A percentile compares a stretch with the other conserved stretches of the same genome.
Conservation (phyloP, 441 rosid species). For the Populus hybrid region DNA sequence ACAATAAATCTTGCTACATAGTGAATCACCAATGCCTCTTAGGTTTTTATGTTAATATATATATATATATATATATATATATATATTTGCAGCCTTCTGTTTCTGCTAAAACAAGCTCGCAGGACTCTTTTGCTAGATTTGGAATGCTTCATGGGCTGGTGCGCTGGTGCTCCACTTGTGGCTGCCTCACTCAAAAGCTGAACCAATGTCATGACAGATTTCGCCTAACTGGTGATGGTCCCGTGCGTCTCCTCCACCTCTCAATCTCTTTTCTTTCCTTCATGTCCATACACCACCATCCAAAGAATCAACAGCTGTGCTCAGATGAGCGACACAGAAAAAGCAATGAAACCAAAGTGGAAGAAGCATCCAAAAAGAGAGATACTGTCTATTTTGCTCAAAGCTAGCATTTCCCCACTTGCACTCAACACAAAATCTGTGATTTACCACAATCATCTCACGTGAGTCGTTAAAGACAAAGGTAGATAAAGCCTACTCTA, state of each 20-base stretch:
- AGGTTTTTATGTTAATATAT: no score
- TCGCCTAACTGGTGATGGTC: not conserved
- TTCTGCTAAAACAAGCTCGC: no score
- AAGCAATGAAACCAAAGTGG: not conserved
- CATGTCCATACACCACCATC: constrained; percentile 2
- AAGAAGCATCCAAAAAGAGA: constrained; percentile 15
- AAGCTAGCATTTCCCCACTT: constrained; percentile 7
- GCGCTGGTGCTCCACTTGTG: not conserved
- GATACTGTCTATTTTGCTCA: not conserved
- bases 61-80: no score
- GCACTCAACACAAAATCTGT: constrained; percentile 9
- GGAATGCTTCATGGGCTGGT: constrained; percentile 4
- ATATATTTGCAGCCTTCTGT: no score
- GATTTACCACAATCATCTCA: constrained; percentile 12
- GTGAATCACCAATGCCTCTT: no score
- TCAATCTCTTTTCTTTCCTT: not conserved
- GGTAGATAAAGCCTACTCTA: not conserved
- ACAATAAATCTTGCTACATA: no score
- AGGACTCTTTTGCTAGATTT: not conserved
- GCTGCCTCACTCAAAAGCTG: not conserved
- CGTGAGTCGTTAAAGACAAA: constrained; percentile 15
- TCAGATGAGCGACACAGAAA: not conserved
- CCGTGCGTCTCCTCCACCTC: not conserved
- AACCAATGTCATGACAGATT: not conserved
- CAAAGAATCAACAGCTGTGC: constrained; percentile 21